Conservation (phyloP, 2,329 filamentous ascomycete species). For the Conoideocrella luteorostrata region DNA sequence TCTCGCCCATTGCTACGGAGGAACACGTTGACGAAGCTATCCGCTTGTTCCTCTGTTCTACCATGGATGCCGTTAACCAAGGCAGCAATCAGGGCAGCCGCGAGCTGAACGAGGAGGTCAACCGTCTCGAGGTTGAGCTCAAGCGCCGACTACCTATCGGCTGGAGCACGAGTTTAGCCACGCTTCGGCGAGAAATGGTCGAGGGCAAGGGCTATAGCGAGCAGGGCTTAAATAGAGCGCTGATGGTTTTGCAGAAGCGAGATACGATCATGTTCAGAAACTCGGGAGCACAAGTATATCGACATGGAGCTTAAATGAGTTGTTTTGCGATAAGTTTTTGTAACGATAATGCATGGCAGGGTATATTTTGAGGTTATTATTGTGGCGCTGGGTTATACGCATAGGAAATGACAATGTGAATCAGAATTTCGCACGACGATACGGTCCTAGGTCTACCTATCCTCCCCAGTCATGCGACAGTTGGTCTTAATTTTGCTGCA, state of each 20-base stretch:
- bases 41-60: constrained; percentile 88
- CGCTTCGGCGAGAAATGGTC: constrained; percentile 82
- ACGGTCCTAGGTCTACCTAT: too few relatives aligned
- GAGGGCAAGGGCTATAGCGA: constrained; percentile 88
- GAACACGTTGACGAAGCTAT: constrained; percentile 96
- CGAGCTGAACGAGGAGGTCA: constrained; percentile 85
- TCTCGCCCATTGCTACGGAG: constrained; percentile 82
- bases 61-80: constrained; percentile 95
- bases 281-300: constrained; percentile 67
- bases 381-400: too few relatives aligned
- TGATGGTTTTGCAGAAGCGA: constrained; percentile 79
- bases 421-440: too few relatives aligned
- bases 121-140: constrained; percentile 82
- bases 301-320: constrained; percentile 57
- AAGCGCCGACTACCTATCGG: constrained; percentile 84
- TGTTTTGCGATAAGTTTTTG: too few relatives aligned
- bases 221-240: constrained; percentile 72
- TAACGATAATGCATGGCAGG: too few relatives aligned
- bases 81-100: constrained; percentile 77
- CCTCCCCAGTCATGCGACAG: too few relatives aligned
- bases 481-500: too few relatives aligned
- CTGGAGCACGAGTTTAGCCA: constrained; percentile 87
- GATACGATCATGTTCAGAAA: constrained; percentile 81
- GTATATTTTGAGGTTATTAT: too few relatives aligned
- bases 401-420: too few relatives aligned